These are phyloP conservation scores for Triticum turgidum DNA, from an alignment of 176 grass and related monocot species.

Conservation along the genomic window DNA sequence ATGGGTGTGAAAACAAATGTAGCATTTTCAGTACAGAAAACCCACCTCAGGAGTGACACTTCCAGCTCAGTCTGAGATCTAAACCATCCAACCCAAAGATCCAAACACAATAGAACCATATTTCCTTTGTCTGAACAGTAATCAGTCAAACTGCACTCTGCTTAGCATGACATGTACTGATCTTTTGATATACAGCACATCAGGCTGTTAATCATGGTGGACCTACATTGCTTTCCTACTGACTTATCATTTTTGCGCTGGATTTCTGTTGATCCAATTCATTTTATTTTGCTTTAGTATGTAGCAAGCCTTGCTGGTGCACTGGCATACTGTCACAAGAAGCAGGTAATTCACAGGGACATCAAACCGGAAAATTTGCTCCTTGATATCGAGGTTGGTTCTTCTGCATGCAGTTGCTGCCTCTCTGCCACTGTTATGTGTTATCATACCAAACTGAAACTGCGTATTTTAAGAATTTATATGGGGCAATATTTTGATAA, in stretches of 20 bases:
- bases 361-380: conserved; percentile 97
- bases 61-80: neutral
- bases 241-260: neutral
- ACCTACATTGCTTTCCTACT: neutral
- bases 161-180: neutral
- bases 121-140: neutral
- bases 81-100: neutral
- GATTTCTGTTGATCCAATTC: neutral
- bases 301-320: conserved; percentile 73
- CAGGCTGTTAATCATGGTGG: neutral
- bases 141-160: neutral
- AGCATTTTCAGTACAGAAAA: neutral
- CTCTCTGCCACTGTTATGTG: neutral
- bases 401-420: neutral
- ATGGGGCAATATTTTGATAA: neutral
- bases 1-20: no score
- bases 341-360: conserved; percentile 91
- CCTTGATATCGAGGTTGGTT: conserved; percentile 76
- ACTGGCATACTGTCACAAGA: conserved; percentile 89
- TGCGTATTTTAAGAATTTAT: conserved; percentile 7
- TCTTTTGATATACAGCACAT: neutral
- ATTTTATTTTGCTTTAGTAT: conserved; percentile 47
- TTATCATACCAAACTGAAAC: conserved; percentile 5
- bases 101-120: neutral
- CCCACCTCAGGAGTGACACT: neutral